phyloP scores from a whole-genome alignment of 768 basidiomycete species.

The Pleurotus eryngii region DNA sequence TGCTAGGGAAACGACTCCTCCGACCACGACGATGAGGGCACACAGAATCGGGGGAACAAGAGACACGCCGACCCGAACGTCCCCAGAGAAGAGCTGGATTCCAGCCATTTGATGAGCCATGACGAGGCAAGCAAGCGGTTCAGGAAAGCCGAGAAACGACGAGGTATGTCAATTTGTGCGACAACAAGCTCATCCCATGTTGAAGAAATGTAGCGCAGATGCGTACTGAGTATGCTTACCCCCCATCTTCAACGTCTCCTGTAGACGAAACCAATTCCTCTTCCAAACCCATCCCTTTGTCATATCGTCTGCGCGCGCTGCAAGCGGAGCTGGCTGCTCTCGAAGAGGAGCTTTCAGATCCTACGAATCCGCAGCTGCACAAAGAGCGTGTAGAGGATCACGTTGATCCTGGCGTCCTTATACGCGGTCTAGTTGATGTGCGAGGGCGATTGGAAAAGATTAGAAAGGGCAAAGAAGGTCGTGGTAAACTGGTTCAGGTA shows the following conservation, averaged over 20 bases:
- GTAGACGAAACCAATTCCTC: slow-evolving; percentile 21
- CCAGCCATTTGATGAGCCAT: slow-evolving; percentile 55
- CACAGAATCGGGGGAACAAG: slow-evolving; percentile 34
- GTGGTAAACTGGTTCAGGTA: slow-evolving; percentile 59
- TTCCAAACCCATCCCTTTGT: slow-evolving; percentile 41
- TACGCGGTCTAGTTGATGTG: slow-evolving; percentile 75
- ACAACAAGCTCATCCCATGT: neutral
- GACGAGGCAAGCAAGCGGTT: slow-evolving; percentile 73
- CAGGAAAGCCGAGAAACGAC: slow-evolving; percentile 64
- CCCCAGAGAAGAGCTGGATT: slow-evolving; percentile 64
- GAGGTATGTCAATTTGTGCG: slow-evolving; percentile 33
- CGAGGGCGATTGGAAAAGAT: slow-evolving; percentile 67
- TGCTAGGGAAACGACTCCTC: slow-evolving; percentile 58
- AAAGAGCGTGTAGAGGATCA: slow-evolving; percentile 57
- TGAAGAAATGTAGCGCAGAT: slow-evolving; percentile 35
- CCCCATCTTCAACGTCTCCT: slow-evolving; percentile 58
- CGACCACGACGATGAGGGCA: slow-evolving; percentile 55
- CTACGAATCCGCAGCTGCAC: slow-evolving; percentile 64
- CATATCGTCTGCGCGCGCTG: slow-evolving; percentile 59
- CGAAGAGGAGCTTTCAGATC: slow-evolving; percentile 80
- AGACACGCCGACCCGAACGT: slow-evolving; percentile 33
- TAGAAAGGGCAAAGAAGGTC: slow-evolving; percentile 59
- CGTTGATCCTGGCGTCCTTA: slow-evolving; percentile 71
- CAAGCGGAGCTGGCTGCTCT: slow-evolving; percentile 78
- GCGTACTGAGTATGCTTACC: slow-evolving; percentile 66